Conservation (phyloP, 345 rosid species). For the Microcos paniculata region DNA sequence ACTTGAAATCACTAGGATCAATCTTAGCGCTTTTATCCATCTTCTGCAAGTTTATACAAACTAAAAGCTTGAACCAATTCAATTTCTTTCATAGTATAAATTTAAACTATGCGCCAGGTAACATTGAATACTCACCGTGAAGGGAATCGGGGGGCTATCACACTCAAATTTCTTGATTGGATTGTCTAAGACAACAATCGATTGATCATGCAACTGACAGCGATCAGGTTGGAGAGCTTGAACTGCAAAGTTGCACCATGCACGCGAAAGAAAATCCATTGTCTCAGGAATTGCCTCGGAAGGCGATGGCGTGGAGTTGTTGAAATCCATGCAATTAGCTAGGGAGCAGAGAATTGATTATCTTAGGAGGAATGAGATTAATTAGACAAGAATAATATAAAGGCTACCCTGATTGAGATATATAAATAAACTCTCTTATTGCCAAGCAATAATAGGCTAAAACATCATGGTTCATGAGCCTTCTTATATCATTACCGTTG, state of each 20-base stretch:
- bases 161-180: conserved; percentile 45
- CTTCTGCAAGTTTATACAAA: conserved; percentile 33
- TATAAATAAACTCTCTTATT: conserved; percentile 18
- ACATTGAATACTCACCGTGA: conserved; percentile 34
- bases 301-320: conserved; percentile 40
- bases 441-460: conserved; percentile 19
- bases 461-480: background rate
- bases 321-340: conserved; percentile 31
- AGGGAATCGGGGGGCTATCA: conserved; percentile 34
- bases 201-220: conserved; percentile 31
- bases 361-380: conserved; percentile 13
- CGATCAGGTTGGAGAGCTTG: conserved; percentile 72
- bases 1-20: conserved; percentile 66
- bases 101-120: background rate
- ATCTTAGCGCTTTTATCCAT: conserved; percentile 53
- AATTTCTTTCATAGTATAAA: background rate
- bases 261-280: conserved; percentile 81
- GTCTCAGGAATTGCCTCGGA: conserved; percentile 90
- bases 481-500: conserved; percentile 19
- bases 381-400: conserved; percentile 14
- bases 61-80: background rate
- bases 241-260: conserved; percentile 92
- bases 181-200: conserved; percentile 47
- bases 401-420: conserved; percentile 14
- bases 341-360: background rate